phyloP scores from a whole-genome alignment of 2,329 filamentous ascomycete species.

The Hysterium pulicare region DNA sequence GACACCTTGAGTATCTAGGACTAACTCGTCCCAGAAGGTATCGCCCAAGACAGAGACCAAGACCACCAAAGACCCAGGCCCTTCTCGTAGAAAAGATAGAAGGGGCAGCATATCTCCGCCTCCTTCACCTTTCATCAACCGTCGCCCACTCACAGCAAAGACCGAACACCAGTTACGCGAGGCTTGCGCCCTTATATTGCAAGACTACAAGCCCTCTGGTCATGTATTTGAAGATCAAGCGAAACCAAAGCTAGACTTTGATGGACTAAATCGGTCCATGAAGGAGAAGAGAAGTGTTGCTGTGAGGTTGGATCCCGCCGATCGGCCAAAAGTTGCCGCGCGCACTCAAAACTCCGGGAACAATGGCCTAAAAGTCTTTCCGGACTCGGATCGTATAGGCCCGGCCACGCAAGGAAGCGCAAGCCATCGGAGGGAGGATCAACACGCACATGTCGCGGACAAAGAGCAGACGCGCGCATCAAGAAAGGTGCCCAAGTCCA shows the following conservation, averaged over 20 bases:
- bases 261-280: slow-evolving; percentile 19
- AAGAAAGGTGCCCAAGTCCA: slow-evolving; percentile 16
- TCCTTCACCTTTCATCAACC: slow-evolving; percentile 42
- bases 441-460: slow-evolving; percentile 14
- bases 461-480: slow-evolving; percentile 18
- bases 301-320: slow-evolving; percentile 12
- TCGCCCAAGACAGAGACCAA: slow-evolving; percentile 31
- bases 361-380: slow-evolving; percentile 23
- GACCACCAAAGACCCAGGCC: slow-evolving; percentile 18
- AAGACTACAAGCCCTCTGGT: slow-evolving; percentile 39
- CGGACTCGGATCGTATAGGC: slow-evolving; percentile 9
- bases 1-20: slow-evolving; percentile 3
- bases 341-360: slow-evolving; percentile 21
- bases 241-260: slow-evolving; percentile 36
- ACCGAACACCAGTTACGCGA: slow-evolving; percentile 45
- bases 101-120: slow-evolving; percentile 34
- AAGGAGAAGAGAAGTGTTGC: slow-evolving; percentile 5
- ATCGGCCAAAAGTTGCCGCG: slow-evolving; percentile 23
- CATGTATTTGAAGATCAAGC: slow-evolving; percentile 31
- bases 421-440: slow-evolving; percentile 28
- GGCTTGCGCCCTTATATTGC: slow-evolving; percentile 45
- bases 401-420: slow-evolving; percentile 29
- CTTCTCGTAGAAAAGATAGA: too few relatives aligned
- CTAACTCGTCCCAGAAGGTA: slow-evolving; percentile 30
- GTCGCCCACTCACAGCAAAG: slow-evolving; percentile 40